phyloP scores from a whole-genome alignment of 345 rosid species.

The Boechera divaricarpa region DNA sequence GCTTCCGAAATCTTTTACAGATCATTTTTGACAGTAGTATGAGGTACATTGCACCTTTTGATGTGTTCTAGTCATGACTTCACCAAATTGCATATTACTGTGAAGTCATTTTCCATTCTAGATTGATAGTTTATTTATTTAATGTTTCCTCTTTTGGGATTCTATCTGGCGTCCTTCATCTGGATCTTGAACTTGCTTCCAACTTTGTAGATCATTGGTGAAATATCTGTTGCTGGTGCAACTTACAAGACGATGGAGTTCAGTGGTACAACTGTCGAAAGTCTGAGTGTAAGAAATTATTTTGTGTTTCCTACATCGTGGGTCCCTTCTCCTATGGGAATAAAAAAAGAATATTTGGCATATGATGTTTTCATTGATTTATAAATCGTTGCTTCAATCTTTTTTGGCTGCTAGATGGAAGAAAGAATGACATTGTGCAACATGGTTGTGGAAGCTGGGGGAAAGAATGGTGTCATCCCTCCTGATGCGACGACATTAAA shows the following conservation, averaged over 20 bases:
- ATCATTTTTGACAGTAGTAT: not conserved
- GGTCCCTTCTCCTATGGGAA: not conserved
- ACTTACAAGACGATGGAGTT: slow-evolving; percentile 98
- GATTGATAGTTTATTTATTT: not conserved
- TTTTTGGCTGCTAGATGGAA: slow-evolving; percentile 78
- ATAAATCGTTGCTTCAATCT: slow-evolving; percentile 1
- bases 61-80: slow-evolving; percentile 14
- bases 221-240: slow-evolving; percentile 96
- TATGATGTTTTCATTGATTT: not conserved
- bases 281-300: slow-evolving; percentile 67
- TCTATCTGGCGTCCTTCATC: slow-evolving; percentile 10
- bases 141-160: not conserved
- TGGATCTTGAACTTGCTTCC: slow-evolving; percentile 28
- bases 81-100: slow-evolving; percentile 6
- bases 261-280: slow-evolving; percentile 85
- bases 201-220: slow-evolving; percentile 83
- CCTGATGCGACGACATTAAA: slow-evolving; percentile 89
- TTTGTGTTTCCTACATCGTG: slow-evolving; percentile 2
- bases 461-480: slow-evolving; percentile 94
- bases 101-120: slow-evolving; percentile 18
- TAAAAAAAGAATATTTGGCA: not conserved
- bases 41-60: slow-evolving; percentile 4
- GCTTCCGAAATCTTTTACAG: not conserved
- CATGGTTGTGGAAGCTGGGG: slow-evolving; percentile 99
- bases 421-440: slow-evolving; percentile 97